Percentiles rank a stretch among this genome's conserved stretches.
Conservation (phyloP, 2,329 filamentous ascomycete species). For the Penicillium sp. region DNA sequence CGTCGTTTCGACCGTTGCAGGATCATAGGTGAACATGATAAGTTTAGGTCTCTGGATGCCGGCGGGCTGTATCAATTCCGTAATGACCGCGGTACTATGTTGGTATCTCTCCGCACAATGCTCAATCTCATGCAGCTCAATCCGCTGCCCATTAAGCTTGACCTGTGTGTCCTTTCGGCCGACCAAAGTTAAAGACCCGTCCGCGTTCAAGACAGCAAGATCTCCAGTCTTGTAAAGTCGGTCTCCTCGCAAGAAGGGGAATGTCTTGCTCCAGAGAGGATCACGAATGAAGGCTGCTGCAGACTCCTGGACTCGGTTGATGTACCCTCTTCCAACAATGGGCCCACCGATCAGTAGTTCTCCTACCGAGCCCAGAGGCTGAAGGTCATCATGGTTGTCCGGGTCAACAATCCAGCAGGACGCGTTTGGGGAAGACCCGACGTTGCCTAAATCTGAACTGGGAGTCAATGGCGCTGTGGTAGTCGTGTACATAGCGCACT, state of each 20-base stretch:
- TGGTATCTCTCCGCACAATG: slow-evolving; percentile 11
- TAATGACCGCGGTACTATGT: background rate
- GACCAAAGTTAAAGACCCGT: slow-evolving; percentile 30
- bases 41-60: background rate
- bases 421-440: background rate
- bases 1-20: background rate
- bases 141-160: slow-evolving; percentile 37
- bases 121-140: slow-evolving; percentile 39
- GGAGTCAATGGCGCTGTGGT: background rate
- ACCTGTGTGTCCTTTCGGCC: slow-evolving; percentile 23
- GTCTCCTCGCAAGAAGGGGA: background rate
- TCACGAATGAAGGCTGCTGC: background rate
- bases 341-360: slow-evolving; percentile 9
- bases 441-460: slow-evolving; percentile 1
- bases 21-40: background rate
- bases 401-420: slow-evolving; percentile 7
- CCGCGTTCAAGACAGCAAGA: slow-evolving; percentile 30
- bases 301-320: background rate
- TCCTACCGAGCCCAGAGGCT: slow-evolving; percentile 3
- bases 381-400: slow-evolving; percentile 2
- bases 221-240: slow-evolving; percentile 33
- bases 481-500: slow-evolving; percentile 4
- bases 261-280: background rate
- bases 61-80: background rate
- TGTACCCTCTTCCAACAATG: slow-evolving; percentile 9